Conservation (phyloP, 2,329 filamentous ascomycete species). For the Microdochium nivale region DNA sequence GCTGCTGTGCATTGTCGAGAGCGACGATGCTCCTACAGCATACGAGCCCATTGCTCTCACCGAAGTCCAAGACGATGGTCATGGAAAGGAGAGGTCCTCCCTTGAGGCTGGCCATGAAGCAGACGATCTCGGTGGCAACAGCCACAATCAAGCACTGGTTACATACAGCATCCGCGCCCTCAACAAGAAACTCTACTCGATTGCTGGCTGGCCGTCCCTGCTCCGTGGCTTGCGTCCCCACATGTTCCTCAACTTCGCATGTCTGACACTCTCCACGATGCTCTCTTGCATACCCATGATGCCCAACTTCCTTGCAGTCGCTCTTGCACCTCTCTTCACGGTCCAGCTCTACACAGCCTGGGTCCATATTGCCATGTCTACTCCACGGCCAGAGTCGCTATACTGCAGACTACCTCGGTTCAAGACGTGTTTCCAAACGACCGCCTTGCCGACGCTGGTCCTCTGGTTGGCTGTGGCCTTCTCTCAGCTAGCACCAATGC, state of each 20-base stretch:
- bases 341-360: constrained; percentile 64
- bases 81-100: not conserved
- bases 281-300: constrained; percentile 29
- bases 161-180: constrained; percentile 39
- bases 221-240: constrained; percentile 56
- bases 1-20: constrained; percentile 43
- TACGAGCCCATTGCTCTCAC: constrained; percentile 34
- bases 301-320: constrained; percentile 34
- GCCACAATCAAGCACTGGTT: constrained; percentile 24
- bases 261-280: constrained; percentile 26
- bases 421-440: constrained; percentile 52
- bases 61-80: not conserved
- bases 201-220: constrained; percentile 52
- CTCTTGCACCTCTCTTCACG: constrained; percentile 49
- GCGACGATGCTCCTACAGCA: constrained; percentile 34
- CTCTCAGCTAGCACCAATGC: constrained; percentile 33
- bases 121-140: constrained; percentile 17
- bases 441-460: constrained; percentile 55
- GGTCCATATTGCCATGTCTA: constrained; percentile 75
- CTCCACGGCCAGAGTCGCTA: constrained; percentile 50
- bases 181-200: constrained; percentile 44
- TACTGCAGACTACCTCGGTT: constrained; percentile 58
- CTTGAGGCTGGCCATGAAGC: not conserved
- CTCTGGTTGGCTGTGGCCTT: constrained; percentile 47
- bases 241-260: constrained; percentile 25